Base-by-base conservation (phyloP, 108 stramenopile genomes). In the Skeletonema grethae region DNA sequence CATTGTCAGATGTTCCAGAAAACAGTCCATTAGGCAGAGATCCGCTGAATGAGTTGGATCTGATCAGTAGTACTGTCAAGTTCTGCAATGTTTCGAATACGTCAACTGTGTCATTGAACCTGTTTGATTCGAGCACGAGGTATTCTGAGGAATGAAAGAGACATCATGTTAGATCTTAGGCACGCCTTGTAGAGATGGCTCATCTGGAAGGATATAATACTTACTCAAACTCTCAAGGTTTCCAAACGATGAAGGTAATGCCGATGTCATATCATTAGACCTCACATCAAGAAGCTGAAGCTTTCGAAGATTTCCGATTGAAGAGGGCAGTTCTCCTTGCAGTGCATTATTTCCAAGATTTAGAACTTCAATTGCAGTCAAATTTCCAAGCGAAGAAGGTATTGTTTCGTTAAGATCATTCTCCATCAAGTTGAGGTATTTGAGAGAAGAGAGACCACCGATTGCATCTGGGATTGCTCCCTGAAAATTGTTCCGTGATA, bases 221-320 rank as follows among this genome's bases (percentile, higher is more conserved):
- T 43, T n/a, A 43, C 41, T 53, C 50, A 71, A 71, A 9, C 63
- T 43, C 0, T 13, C 24, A 9, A 71, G 25, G 11, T 18, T 20
- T 46, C 22, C n/a, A 50, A 71, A 53, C 1, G 38, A 20, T 4
- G 45, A 31, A 1, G 73, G 73, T 36, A 73, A 28, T 1, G 28
- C 5, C 57, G 66, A 66, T 7, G 34, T 57, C 22, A 73, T 59
- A 22, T 58, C 36, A 35, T 73, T 73, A 6, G 36, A 58, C 4
- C 38, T 11, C 34, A 73, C 13, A 58, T 36, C 55, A 22, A 73
- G 18, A 25, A 63, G 48, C 31, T 32, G 15, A 6, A 72, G 20
- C 2, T 4, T 36, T 3, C 29, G 25, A 5, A 64, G 48, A 31
- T 53, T 50, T 32, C 70, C 70, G 10, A 72, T 30, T 13, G 38